Conservation (phyloP, 2,329 filamentous ascomycete genomes). For the Rhynchosporium secalis region DNA sequence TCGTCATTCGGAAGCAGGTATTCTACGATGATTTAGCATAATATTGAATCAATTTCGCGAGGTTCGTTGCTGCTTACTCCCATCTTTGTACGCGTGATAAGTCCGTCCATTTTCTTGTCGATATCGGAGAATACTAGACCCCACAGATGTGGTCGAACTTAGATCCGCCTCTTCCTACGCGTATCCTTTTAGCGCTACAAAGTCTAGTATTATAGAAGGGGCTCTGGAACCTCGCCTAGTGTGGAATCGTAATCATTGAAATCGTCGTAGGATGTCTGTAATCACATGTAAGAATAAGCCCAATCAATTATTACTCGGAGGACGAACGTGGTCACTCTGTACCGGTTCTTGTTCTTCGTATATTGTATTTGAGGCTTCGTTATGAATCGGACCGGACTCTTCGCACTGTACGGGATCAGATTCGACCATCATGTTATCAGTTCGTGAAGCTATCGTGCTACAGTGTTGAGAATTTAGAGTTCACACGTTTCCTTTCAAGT, state of each 20-base stretch:
- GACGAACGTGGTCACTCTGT: background rate
- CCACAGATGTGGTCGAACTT: conserved; percentile 24
- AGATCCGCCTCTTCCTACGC: conserved; percentile 6
- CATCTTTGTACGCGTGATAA: conserved; percentile 28
- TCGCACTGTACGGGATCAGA: too few species aligned
- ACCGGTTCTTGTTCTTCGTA: background rate
- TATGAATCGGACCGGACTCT: background rate
- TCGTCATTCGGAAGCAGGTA: conserved; percentile 15
- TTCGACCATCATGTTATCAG: too few species aligned
- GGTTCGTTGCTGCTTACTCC: background rate
- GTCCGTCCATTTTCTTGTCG: conserved; percentile 38
- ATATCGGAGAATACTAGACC: conserved; percentile 42
- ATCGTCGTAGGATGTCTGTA: conserved; percentile 12
- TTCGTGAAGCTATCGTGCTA: too few species aligned
- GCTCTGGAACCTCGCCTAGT: conserved; percentile 6
- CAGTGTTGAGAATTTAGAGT: too few species aligned
- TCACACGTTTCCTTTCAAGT: too few species aligned
- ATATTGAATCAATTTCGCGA: background rate
- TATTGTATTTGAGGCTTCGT: background rate
- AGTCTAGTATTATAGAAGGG: background rate
- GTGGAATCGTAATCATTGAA: conserved; percentile 14
- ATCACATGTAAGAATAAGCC: background rate
- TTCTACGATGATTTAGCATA: conserved; percentile 1
- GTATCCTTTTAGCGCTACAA: background rate
- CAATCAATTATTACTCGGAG: background rate